These are phyloP conservation scores for Calocera cornea DNA, from an alignment of 768 basidiomycete genomes.

Conservation along the genomic window DNA sequence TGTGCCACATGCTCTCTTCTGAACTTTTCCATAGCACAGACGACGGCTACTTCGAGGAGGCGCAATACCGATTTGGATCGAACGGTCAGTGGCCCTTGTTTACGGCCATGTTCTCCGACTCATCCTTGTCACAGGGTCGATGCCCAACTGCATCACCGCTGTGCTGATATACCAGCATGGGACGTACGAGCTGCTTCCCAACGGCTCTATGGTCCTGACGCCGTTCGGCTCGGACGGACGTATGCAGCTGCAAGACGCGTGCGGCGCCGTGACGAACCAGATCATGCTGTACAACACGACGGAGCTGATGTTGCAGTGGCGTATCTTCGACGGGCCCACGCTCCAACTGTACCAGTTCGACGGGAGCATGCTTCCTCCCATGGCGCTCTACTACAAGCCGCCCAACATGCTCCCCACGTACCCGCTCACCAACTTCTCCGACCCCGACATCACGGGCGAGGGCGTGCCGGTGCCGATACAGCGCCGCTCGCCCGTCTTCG, in stretches of 20 bases:
- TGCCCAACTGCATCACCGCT: slow-evolving; percentile 81
- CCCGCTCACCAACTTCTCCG: slow-evolving; percentile 31
- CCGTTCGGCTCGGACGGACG: slow-evolving; percentile 71
- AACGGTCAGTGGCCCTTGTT: slow-evolving; percentile 49
- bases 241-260: slow-evolving; percentile 91
- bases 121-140: slow-evolving; percentile 38
- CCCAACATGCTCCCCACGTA: slow-evolving; percentile 81
- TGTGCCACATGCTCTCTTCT: neutral
- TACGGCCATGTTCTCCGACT: neutral
- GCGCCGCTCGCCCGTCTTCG: neutral
- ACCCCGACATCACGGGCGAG: neutral
- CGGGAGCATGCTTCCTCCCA: slow-evolving; percentile 59
- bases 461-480: neutral
- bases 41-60: slow-evolving; percentile 73
- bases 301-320: slow-evolving; percentile 52
- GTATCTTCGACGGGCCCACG: slow-evolving; percentile 52
- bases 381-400: slow-evolving; percentile 48
- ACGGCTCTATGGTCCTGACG: slow-evolving; percentile 64
- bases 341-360: slow-evolving; percentile 70
- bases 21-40: slow-evolving; percentile 35
- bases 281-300: slow-evolving; percentile 71
- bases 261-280: slow-evolving; percentile 76
- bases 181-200: slow-evolving; percentile 45
- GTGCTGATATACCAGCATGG: slow-evolving; percentile 87
- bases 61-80: slow-evolving; percentile 74